Evolutionary conservation across 2,329 filamentous ascomycete genomes (phyloP).

Genomic region (Sordariomycetes sp.): DNA sequence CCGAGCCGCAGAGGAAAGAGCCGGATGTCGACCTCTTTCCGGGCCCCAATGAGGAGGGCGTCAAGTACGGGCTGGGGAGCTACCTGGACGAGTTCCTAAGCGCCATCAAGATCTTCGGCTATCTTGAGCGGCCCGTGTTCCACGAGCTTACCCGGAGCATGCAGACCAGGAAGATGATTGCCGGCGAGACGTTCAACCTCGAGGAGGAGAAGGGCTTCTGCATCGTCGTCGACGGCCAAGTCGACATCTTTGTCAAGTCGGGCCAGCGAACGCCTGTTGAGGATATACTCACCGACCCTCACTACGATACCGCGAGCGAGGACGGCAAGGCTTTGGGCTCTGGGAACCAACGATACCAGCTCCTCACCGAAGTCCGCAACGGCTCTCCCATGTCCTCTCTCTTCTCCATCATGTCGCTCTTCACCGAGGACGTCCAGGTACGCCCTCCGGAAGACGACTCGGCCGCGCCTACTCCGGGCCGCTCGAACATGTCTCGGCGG

Average conservation of each 20-base stretch:
- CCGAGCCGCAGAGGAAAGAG: constrained; percentile 91
- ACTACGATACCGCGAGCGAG: constrained; percentile 37
- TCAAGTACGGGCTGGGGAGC: constrained; percentile 84
- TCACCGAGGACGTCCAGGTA: constrained; percentile 87
- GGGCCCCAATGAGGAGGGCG: constrained; percentile 78
- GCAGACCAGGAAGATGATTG: constrained; percentile 94
- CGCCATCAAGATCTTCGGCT: constrained; percentile 98
- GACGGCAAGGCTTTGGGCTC: constrained; percentile 49
- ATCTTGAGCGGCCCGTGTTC: constrained; percentile 90
- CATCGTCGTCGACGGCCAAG: constrained; percentile 86
- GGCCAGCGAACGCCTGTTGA: constrained; percentile 28
- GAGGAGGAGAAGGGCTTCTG: constrained; percentile 99
- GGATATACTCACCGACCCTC: constrained; percentile 5
- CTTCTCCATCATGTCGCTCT: constrained; percentile 92
- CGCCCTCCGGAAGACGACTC: constrained; percentile 51
- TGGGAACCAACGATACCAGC: constrained; percentile 75
- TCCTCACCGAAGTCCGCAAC: constrained; percentile 94
- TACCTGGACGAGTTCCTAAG: constrained; percentile 97
- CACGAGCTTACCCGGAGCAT: constrained; percentile 95
- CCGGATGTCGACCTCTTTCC: constrained; percentile 92
- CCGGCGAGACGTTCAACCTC: constrained; percentile 84
- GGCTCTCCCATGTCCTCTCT: constrained; percentile 96
- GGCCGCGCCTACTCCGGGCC: constrained; percentile 4
- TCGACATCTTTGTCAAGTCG: constrained; percentile 97
- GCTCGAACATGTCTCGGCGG: background rate